Evolutionary conservation across 2,329 filamentous ascomycete species (phyloP).

Genomic region (Aspergillus pseudoglaucus): DNA sequence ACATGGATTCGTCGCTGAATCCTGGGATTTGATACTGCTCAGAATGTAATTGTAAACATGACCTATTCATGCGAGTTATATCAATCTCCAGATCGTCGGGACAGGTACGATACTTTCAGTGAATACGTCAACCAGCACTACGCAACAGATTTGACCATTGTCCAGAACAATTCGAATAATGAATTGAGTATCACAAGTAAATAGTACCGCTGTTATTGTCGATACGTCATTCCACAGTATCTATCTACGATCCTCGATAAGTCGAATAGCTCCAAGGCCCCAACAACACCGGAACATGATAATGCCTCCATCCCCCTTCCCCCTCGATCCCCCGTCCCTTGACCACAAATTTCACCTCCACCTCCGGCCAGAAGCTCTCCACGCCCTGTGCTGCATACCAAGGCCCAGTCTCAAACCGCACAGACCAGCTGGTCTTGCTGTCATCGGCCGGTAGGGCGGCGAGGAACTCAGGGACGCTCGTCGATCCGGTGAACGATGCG

Average conservation of each 20-base stretch:
- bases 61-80: no score
- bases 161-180: no score
- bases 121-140: no score
- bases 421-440: slow-evolving; percentile 40
- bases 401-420: slow-evolving; percentile 40
- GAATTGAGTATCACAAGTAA: no score
- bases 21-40: no score
- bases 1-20: no score
- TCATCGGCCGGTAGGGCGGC: slow-evolving; percentile 28
- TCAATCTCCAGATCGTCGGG: no score
- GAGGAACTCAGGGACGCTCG: slow-evolving; percentile 23
- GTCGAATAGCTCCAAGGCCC: slow-evolving; percentile 48
- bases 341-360: slow-evolving; percentile 46
- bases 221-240: background rate
- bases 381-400: slow-evolving; percentile 44
- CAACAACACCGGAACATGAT: slow-evolving; percentile 46
- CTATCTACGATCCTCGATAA: slow-evolving; percentile 41
- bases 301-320: slow-evolving; percentile 42
- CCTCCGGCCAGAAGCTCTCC: slow-evolving; percentile 46
- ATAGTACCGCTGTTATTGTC: no score
- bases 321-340: slow-evolving; percentile 35
- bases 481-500: slow-evolving; percentile 11
- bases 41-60: no score
- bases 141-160: no score
- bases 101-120: no score